Evolutionary conservation across 306 rosid genomes (phyloP).

Genomic region (Prosopis cineraria): DNA sequence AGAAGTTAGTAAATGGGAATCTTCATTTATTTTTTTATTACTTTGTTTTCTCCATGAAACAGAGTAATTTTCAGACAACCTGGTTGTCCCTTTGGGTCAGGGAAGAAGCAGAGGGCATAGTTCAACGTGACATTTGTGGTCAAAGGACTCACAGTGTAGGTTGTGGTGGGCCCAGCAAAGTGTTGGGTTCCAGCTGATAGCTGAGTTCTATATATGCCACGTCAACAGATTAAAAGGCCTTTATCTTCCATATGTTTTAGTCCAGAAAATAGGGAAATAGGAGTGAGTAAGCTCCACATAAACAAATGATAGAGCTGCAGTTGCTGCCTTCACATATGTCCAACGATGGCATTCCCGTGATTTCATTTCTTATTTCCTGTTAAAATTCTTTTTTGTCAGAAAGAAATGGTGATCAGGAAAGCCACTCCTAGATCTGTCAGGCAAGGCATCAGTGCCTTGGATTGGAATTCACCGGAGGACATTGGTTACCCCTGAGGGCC

Average conservation of each 20-base stretch:
- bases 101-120: constrained; percentile 4
- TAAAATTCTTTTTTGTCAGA: neutral
- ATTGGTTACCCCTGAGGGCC: too few species aligned
- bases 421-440: neutral
- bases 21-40: neutral
- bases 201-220: constrained; percentile 70
- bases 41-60: neutral
- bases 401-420: neutral
- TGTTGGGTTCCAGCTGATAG: constrained; percentile 55
- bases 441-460: neutral
- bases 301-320: neutral
- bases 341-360: neutral
- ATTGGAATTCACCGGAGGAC: too few species aligned
- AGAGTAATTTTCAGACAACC: constrained; percentile 2
- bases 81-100: constrained; percentile 12
- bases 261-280: neutral
- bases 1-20: neutral
- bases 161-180: constrained; percentile 54
- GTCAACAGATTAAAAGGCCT: constrained; percentile 25
- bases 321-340: neutral
- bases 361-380: neutral
- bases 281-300: neutral
- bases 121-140: constrained; percentile 35
- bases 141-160: constrained; percentile 37
- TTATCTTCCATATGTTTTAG: neutral